Base-by-base conservation (phyloP, 495 filamentous ascomycete species). In the Aspergillus bertholletiae region DNA sequence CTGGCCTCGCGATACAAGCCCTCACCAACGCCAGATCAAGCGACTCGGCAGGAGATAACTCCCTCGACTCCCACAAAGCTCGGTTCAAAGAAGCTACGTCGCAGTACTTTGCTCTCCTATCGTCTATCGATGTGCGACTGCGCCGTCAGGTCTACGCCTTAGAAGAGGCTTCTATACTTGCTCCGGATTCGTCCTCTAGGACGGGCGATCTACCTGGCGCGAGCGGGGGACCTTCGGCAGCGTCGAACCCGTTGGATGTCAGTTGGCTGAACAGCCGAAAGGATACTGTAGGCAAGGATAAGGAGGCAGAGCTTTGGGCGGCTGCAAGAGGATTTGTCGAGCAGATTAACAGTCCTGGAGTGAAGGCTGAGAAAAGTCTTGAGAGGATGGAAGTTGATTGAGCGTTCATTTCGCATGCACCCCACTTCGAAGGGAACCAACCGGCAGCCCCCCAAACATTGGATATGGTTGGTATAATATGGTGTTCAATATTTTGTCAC, bases 241-340 rank as follows among this genome's bases (percentile, higher is more conserved):
- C 59, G 2, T 46, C 65, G 15, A 71, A 73, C 46, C 69, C 70
- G 17, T 70, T 93, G 43, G 91, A 96, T 68, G 83, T 94, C 13
- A 90, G 90, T 47, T 87, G 85, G 83, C 72, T 96, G 62, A 96
- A 96, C 61, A 88, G 87, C 69, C 81, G 89, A 54, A 87, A 86
- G 54, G 84, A 87, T 57, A 85, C 83, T 27, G 85, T 92, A 15
- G 88, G 84, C 39, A 84, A 81, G 61, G 85, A 88, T 54, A 90
- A 88, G 78, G 89, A 94, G 65, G 79, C 80, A 12, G 89, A 94
- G 72, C 63, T 94, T 48, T 89, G 89, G 88, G 74, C 74, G 50
- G 79, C 83, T 53, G 84, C 86, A 28, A 69, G 73, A 32, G 62
- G 58, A 24, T 71, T 85, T 59, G 58, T 84, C 20, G 73, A 82